phyloP scores from a whole-genome alignment of 2,329 filamentous ascomycete genomes.

The Stromatinia cepivora region DNA sequence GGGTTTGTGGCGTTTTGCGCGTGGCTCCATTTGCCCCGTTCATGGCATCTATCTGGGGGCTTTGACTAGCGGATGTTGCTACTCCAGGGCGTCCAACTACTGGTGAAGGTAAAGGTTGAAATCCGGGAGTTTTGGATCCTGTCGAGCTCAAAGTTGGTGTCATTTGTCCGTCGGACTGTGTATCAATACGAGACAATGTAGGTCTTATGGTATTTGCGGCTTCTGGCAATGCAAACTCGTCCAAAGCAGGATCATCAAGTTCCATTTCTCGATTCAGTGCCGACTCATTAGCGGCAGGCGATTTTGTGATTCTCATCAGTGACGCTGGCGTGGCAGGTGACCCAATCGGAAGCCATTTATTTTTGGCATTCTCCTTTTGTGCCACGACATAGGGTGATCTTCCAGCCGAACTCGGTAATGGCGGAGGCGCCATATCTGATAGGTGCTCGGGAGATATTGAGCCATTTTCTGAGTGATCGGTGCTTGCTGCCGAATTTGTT shows the following conservation, averaged over 20 bases:
- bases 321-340: conserved; percentile 84
- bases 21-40: conserved; percentile 48
- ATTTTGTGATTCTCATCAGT: conserved; percentile 69
- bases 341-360: conserved; percentile 35
- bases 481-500: conserved; percentile 38
- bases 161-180: conserved; percentile 50
- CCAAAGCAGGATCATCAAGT: conserved; percentile 55
- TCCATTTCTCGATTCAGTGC: conserved; percentile 49
- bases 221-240: conserved; percentile 73
- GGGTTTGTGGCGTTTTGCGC: conserved; percentile 55
- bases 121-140: conserved; percentile 42
- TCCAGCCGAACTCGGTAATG: conserved; percentile 61
- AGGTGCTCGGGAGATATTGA: conserved; percentile 65
- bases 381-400: conserved; percentile 68
- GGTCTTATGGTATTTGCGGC: conserved; percentile 56
- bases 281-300: conserved; percentile 39
- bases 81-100: conserved; percentile 32
- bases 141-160: conserved; percentile 55
- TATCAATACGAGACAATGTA: conserved; percentile 52
- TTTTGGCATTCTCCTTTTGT: conserved; percentile 48
- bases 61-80: conserved; percentile 51
- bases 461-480: conserved; percentile 61
- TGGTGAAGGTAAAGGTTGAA: conserved; percentile 49
- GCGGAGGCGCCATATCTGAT: conserved; percentile 66
- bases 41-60: conserved; percentile 54